phyloP scores from a whole-genome alignment of 345 rosid genomes.

The Gossypium raimondii region DNA sequence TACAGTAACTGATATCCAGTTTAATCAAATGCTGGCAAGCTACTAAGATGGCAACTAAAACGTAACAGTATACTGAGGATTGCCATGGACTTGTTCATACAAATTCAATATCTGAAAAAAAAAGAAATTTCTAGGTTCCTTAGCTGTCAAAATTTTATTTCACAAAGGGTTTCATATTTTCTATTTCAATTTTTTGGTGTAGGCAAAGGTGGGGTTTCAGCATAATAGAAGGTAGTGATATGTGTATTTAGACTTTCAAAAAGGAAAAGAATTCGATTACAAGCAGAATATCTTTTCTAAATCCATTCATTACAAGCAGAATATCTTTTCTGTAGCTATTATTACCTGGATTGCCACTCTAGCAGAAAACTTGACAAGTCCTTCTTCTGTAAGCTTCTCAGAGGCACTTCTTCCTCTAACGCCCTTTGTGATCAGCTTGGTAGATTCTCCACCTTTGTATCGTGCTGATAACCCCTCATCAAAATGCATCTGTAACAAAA shows the following conservation, averaged over 20 bases:
- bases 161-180: neutral
- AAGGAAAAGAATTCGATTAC: neutral
- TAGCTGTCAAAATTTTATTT: neutral
- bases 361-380: constrained; percentile 77
- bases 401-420: constrained; percentile 41
- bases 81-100: neutral
- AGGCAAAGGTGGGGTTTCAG: neutral
- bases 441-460: constrained; percentile 66
- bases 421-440: constrained; percentile 27
- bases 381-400: constrained; percentile 86
- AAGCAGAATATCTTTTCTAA: constrained; percentile 5
- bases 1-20: neutral
- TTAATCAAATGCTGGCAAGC: neutral
- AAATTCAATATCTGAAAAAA: neutral
- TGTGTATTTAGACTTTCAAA: neutral
- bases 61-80: neutral
- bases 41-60: neutral
- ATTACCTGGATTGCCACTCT: constrained; percentile 83
- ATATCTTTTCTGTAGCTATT: constrained; percentile 5
- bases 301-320: neutral
- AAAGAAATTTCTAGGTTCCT: neutral
- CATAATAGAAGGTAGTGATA: neutral
- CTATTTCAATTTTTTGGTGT: neutral
- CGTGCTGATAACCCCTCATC: constrained; percentile 89
- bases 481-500: constrained; percentile 70